Base-by-base conservation (phyloP, 2,329 filamentous ascomycete species). In the Alternaria incomplexa region DNA sequence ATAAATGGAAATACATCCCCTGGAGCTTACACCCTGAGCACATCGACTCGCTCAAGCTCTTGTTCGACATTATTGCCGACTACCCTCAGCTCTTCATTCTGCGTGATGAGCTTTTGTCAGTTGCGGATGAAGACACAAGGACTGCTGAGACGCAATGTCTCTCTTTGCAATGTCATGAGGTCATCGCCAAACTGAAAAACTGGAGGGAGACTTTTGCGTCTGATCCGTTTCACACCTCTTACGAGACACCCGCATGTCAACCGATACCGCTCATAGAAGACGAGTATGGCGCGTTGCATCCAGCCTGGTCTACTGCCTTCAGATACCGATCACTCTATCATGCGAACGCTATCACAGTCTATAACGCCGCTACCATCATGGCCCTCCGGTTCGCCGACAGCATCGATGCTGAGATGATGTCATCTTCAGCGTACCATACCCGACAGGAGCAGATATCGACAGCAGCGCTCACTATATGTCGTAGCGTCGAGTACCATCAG, bases 1-100 rank as follows among this genome's bases (percentile, higher is more conserved):
- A 25, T 10, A 26, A 11, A 15, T 57, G 54, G 54, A 57, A 57
- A 36, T n/a, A 26, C 7, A n/a, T 30, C 6, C 54, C 54, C 12
- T 57, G 54, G 54, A 17, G 43, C 25, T 46, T 48, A 12, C 54
- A 57, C 17, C 44, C 54, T 20, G 54, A 57, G 12, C 54, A 28
- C 26, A 22, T 57, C 22, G 26, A 57, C 26, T 45, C 23, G 43
- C 20, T 46, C 20, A 57, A 57, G 26, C 22, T 47, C 5, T 13
- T 57, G n/a, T 57, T 57, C n/a, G 55, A 57, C 26, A 57, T 57
- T 47, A 15, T 57, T 9, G 46, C 44, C 10, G 55, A 57, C 28
- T 57, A 45, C 26, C 44, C 55, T 12, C 15, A 23, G n/a, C 55
- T 57, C 25, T 40, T 57, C 26, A 45, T 40, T 23, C 12, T 48